Percentiles rank a stretch among this genome's conserved stretches.
phyloP scores from a whole-genome alignment of 352 stramenopile genomes.

The Blastocystis sp. region DNA sequence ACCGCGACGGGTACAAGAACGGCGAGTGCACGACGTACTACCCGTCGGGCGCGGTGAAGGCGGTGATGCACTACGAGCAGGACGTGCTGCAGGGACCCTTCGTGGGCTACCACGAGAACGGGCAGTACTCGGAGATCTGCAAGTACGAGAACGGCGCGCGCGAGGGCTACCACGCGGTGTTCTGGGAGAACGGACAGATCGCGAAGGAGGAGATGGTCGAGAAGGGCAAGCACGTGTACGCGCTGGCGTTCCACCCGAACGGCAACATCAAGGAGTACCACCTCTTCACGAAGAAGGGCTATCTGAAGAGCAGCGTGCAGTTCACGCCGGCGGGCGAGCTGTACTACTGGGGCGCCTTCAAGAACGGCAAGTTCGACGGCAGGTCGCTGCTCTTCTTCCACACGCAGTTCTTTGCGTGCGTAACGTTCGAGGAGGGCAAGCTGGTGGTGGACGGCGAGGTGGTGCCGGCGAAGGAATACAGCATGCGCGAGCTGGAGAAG shows the following conservation, averaged over 20 bases:
- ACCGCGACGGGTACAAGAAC: background rate
- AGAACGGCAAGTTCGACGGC: background rate
- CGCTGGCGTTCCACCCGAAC: background rate
- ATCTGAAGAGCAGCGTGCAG: background rate
- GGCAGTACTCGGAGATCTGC: background rate
- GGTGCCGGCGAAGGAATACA: background rate
- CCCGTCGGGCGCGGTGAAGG: background rate
- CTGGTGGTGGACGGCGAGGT: background rate
- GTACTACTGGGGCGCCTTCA: background rate
- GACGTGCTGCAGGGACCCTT: background rate
- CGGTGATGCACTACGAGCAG: background rate
- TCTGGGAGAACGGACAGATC: conserved; percentile 40
- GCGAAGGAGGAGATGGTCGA: conserved; percentile 15
- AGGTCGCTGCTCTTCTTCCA: conserved; percentile 14
- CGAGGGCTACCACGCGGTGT: conserved; percentile 20
- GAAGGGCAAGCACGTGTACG: conserved; percentile 4
- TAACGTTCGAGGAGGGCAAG: conserved; percentile 18
- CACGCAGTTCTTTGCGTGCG: conserved; percentile 14
- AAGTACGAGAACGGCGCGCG: conserved; percentile 1
- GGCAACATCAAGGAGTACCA: background rate
- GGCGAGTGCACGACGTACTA: conserved; percentile 9
- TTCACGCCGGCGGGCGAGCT: conserved; percentile 4
- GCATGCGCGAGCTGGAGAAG: background rate
- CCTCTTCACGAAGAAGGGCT: background rate
- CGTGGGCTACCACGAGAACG: background rate